These are phyloP conservation scores for Scedosporium dehoogii DNA, from an alignment of 2,329 filamentous ascomycete genomes.

Conservation along the genomic window DNA sequence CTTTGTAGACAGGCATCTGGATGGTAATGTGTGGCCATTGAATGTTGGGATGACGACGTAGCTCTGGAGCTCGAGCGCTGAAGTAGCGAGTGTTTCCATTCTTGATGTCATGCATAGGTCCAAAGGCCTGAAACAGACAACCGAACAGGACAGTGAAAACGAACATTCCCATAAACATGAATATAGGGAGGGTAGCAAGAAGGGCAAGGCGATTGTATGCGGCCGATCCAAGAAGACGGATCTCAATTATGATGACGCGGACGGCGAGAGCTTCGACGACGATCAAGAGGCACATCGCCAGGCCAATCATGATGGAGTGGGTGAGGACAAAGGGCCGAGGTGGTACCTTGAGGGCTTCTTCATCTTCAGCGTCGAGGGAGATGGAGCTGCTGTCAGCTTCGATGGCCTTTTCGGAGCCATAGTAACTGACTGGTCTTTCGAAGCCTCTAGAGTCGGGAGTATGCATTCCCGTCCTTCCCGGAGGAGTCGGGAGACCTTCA, in stretches of 20 bases:
- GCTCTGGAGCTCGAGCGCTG: background rate
- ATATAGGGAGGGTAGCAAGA: conserved; percentile 55
- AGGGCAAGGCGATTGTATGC: conserved; percentile 53
- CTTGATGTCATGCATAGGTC: conserved; percentile 45
- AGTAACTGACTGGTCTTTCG: background rate
- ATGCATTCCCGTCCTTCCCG: background rate
- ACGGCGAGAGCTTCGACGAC: background rate
- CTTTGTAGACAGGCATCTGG: too few species aligned
- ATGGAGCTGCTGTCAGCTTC: background rate
- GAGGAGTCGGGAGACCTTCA: background rate
- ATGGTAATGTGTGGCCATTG: background rate
- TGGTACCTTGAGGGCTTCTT: background rate
- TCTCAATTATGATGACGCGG: background rate
- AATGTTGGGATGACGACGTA: background rate
- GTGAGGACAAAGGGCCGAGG: background rate
- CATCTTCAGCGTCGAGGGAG: background rate
- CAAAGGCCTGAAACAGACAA: conserved; percentile 65
- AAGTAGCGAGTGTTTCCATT: background rate
- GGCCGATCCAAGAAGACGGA: background rate
- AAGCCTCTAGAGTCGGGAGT: background rate
- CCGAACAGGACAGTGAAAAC: conserved; percentile 71
- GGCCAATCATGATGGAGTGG: background rate
- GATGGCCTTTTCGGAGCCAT: background rate
- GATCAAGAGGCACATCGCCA: background rate
- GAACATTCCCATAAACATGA: conserved; percentile 74